Evolutionary conservation across 306 rosid species (phyloP).

Genomic region (Trichosanthes cucumerina): DNA sequence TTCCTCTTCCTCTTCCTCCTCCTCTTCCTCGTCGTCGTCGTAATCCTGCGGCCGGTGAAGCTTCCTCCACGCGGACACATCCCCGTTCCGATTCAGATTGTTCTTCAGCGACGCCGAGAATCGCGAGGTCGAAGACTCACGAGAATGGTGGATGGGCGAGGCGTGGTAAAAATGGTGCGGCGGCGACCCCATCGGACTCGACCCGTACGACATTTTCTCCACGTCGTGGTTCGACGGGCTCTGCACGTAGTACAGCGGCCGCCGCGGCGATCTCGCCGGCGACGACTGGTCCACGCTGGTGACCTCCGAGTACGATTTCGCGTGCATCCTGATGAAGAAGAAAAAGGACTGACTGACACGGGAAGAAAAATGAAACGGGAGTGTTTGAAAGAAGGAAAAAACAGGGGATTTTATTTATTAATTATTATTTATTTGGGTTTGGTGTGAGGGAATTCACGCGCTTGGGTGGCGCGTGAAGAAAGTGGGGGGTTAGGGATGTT

Average conservation of each 20-base stretch:
- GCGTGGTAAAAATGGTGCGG: constrained; percentile 54
- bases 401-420: neutral
- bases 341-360: neutral
- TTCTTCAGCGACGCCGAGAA: constrained; percentile 75
- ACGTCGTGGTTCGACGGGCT: constrained; percentile 88
- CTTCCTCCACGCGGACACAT: constrained; percentile 47
- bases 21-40: constrained; percentile 20
- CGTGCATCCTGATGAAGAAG: constrained; percentile 36
- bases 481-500: neutral
- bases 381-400: neutral
- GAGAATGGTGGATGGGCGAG: constrained; percentile 90
- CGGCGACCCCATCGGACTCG: constrained; percentile 70
- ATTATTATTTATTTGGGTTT: too few species aligned
- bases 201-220: constrained; percentile 92
- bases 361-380: neutral
- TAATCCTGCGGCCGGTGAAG: constrained; percentile 20
- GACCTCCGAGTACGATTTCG: constrained; percentile 76
- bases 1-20: neutral
- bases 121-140: constrained; percentile 89
- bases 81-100: constrained; percentile 26
- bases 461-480: neutral
- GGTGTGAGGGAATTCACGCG: neutral
- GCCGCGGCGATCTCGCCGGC: constrained; percentile 62
- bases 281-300: constrained; percentile 68
- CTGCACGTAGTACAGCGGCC: constrained; percentile 83